phyloP scores from a whole-genome alignment of 2,329 filamentous ascomycete genomes.

The Coniella lustricola region DNA sequence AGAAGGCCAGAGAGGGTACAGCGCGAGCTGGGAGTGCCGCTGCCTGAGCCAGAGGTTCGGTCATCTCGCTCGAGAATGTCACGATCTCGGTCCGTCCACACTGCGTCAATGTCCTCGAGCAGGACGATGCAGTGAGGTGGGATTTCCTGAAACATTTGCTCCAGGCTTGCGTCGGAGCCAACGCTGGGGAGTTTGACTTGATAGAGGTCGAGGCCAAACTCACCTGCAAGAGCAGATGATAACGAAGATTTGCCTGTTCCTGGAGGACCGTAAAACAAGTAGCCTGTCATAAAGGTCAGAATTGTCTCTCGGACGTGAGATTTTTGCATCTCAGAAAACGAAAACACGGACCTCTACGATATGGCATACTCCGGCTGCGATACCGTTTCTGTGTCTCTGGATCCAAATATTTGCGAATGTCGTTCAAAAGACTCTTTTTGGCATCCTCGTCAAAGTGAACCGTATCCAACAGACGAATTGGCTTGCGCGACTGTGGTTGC shows the following conservation, averaged over 20 bases:
- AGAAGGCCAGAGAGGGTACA: conserved; percentile 54
- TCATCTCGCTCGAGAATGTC: conserved; percentile 8
- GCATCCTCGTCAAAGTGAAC: conserved; percentile 41
- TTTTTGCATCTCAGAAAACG: background rate
- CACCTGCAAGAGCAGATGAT: conserved; percentile 44
- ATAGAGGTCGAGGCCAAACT: conserved; percentile 45
- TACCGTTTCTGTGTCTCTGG: conserved; percentile 49
- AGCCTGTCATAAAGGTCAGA: conserved; percentile 32
- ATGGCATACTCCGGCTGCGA: conserved; percentile 57
- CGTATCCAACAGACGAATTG: conserved; percentile 42
- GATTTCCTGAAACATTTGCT: conserved; percentile 45
- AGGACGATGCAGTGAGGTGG: conserved; percentile 47
- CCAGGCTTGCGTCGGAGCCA: conserved; percentile 41
- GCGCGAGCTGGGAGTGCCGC: conserved; percentile 12
- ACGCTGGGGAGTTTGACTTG: conserved; percentile 42
- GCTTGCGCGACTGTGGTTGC: conserved; percentile 41
- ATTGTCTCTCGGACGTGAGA: no score
- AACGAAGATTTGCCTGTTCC: conserved; percentile 55
- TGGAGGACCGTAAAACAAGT: conserved; percentile 58
- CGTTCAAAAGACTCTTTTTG: conserved; percentile 40
- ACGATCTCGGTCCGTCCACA: conserved; percentile 17
- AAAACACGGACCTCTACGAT: conserved; percentile 35
- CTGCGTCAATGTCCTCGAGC: conserved; percentile 48
- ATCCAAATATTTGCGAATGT: conserved; percentile 46
- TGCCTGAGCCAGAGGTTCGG: conserved; percentile 8